A percentile compares a stretch with the other conserved stretches of the same genome.
These are phyloP conservation scores for Pythium catenulatum DNA, from an alignment of 352 stramenopile genomes.

Conservation along the genomic window DNA sequence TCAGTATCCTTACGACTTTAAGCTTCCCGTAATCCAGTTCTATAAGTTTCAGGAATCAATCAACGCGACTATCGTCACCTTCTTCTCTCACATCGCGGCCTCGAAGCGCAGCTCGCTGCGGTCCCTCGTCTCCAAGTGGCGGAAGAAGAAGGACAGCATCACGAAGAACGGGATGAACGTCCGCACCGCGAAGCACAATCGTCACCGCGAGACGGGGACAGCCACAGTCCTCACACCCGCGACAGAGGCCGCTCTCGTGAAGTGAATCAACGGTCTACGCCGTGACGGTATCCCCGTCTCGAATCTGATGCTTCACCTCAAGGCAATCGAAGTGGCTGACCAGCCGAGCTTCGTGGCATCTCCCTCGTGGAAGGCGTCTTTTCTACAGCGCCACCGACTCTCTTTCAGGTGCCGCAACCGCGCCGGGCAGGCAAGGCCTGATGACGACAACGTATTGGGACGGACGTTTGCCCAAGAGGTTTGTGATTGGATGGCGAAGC, in stretches of 20 bases:
- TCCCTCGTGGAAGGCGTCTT: slow-evolving; percentile 8
- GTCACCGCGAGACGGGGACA: background rate
- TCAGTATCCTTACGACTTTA: slow-evolving; percentile 56
- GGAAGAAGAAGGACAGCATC: background rate
- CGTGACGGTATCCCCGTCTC: slow-evolving; percentile 14
- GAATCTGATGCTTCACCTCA: background rate
- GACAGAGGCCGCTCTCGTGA: no score
- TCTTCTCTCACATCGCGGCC: slow-evolving; percentile 6
- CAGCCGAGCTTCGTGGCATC: slow-evolving; percentile 2
- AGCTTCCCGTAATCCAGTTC: slow-evolving; percentile 28
- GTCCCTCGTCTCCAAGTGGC: background rate
- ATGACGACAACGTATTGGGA: background rate
- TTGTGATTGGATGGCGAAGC: background rate
- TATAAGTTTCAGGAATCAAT: background rate
- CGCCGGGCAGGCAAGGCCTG: background rate
- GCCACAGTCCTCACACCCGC: no score
- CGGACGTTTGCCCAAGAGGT: background rate
- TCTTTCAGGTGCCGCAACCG: slow-evolving; percentile 11
- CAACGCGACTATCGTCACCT: background rate
- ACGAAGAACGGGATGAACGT: background rate
- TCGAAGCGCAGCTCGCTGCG: background rate
- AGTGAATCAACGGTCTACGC: no score
- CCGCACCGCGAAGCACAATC: background rate
- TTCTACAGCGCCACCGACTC: background rate
- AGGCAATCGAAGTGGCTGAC: slow-evolving; percentile 26